A percentile compares a stretch with the other conserved stretches of the same genome.
Conservation (phyloP, 441 rosid species). For the Populus tomentosa region DNA sequence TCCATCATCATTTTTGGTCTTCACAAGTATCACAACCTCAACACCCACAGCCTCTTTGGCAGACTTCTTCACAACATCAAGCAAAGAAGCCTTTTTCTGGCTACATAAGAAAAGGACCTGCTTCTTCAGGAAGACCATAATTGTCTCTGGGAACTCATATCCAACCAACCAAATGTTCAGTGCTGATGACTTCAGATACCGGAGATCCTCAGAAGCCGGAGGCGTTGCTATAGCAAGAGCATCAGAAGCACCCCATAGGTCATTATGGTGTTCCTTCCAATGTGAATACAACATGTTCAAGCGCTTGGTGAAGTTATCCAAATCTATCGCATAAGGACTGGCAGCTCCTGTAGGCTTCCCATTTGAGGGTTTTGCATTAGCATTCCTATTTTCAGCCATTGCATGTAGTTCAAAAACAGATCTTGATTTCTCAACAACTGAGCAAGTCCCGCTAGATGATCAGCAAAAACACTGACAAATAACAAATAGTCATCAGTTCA, state of each 20-base stretch:
- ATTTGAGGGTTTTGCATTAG: conserved; percentile 34
- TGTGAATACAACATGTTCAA: conserved; percentile 54
- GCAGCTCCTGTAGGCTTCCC: conserved; percentile 44
- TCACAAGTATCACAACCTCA: conserved; percentile 62
- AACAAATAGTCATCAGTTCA: conserved; percentile 10
- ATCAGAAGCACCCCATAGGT: conserved; percentile 65
- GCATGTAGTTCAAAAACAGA: conserved; percentile 3
- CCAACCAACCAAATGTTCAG: conserved; percentile 81
- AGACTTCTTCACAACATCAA: conserved; percentile 54
- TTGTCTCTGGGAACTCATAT: conserved; percentile 85
- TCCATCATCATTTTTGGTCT: conserved; percentile 65
- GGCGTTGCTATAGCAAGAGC: conserved; percentile 73
- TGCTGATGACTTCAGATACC: conserved; percentile 82
- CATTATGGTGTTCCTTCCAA: conserved; percentile 50
- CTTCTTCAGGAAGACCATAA: conserved; percentile 67
- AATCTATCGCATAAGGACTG: conserved; percentile 48
- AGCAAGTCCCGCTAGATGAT: neutral
- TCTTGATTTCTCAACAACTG: conserved; percentile 8
- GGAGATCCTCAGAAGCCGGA: conserved; percentile 68
- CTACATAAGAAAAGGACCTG: conserved; percentile 75
- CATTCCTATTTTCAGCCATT: conserved; percentile 51
- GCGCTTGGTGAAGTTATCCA: conserved; percentile 60
- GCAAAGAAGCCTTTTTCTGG: conserved; percentile 65
- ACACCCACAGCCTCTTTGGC: conserved; percentile 53
- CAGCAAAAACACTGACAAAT: conserved; percentile 14